Base-by-base conservation (phyloP, 1,284 basidiomycete species). In the Leccinum griseonigrum region DNA sequence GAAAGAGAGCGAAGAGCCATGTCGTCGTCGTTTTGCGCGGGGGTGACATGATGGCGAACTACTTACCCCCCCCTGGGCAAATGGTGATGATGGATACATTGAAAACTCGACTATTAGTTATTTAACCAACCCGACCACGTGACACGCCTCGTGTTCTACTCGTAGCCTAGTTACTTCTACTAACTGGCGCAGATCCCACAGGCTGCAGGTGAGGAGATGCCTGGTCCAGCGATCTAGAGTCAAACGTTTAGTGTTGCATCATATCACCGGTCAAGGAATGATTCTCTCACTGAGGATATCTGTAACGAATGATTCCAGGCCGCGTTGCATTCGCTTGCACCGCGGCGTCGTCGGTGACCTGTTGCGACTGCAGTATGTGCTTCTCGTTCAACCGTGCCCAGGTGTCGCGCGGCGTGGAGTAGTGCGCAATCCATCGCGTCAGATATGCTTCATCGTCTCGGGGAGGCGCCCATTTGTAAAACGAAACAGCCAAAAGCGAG, bases 261-360 rank as follows among this genome's bases (percentile, higher is more conserved):
- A 18, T 22, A 22, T 16, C 48, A 26, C 34, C n/a, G 9, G 48
- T 52, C 34, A 2, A 40, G 58, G 54, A 36, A 32, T 13, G 55
- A 43, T 50, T 82, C 88, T 82, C 88, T 76, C 68, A 92, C 90
- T 88, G 85, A 60, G 88, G 85, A 71, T 84, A 88, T 66, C 85
- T 81, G 71, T 82, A 85, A 51, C 87, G 81, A 70, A 86, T 83
- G 28, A 87, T 78, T 3, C 71, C 73, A 1, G 87, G 82, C 54
- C 73, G 77, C 68, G 80, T 77, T 28, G 87, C 86, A 64, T 78
- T 78, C 53, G 76, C 75, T 28, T 86, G 72, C 46, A 87, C 68
- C 38, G 82, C 67, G 51, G 67, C 77, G 4, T 79, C 74, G 54
- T 83, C 78, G 31, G 83, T 79, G 32, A 71, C 72, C 50, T 81